Base-by-base conservation (phyloP, 1,284 basidiomycete species). In the Earliella scabrosa region DNA sequence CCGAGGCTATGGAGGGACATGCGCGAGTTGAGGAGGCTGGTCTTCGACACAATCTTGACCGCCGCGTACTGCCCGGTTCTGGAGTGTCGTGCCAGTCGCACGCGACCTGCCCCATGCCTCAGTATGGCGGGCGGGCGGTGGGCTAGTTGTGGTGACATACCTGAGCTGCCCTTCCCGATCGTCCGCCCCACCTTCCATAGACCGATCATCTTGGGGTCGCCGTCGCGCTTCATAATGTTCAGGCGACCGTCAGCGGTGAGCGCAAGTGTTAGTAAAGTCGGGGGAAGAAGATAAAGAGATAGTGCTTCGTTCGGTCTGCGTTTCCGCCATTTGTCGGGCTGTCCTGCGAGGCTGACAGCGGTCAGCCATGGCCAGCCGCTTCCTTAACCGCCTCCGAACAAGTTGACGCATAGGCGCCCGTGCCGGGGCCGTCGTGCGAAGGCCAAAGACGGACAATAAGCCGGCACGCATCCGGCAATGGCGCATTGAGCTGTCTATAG, bases 21-120 rank as follows among this genome's bases (percentile, higher is more conserved):
- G 21, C 86, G 80, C 48, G 91, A 90, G 51, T 79, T 80, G 47
- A 93, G 75, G 59, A 89, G 77, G 59, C 81, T 71, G 26, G 85
- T 85, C 73, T 97, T 97, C 34, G 95, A 92, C 29, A 99, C 90
- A 64, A 99, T 98, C 79, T 99, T 99, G 73, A 99, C 87, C 3
- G 97, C 97, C 26, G 97, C 95, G 68, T 90, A 90, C 74, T 97
- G 87, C 13, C 92, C 92, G 0, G 94, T 96, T 68, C 86, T 87
- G 20, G 87, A 82, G 72, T 99, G 94, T 57, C 93, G 82, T 14
- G 95, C 96, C 57, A 98, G 88, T 64, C 93, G 88, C 38, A 99
- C 97, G 48, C 93, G 90, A 52, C 95, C 95, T 97, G 23, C 35
- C 53, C 27, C 50, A 54, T 36, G 32, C 21, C 3, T 35, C 31